These are phyloP conservation scores for Citeromyces nyonsensis DNA, from an alignment of 805 yeast species.

Conservation along the genomic window DNA sequence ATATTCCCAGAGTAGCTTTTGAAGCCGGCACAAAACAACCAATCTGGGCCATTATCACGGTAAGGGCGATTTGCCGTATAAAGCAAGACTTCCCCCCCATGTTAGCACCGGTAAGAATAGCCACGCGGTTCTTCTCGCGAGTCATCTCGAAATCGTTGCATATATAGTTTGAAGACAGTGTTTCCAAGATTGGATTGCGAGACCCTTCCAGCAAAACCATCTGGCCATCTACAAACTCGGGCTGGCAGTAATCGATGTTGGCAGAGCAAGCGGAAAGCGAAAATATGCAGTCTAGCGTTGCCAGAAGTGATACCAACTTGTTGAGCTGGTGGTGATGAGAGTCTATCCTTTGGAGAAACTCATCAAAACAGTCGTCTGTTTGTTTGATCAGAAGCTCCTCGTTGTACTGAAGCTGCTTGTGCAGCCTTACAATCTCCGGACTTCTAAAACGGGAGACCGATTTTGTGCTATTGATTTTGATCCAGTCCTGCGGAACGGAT, in stretches of 20 bases:
- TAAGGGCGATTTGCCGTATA: slow-evolving; percentile 58
- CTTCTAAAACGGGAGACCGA: slow-evolving; percentile 61
- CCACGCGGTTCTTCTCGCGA: slow-evolving; percentile 27
- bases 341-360: slow-evolving; percentile 23
- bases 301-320: slow-evolving; percentile 27
- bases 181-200: slow-evolving; percentile 20
- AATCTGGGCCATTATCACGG: slow-evolving; percentile 59
- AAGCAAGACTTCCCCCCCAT: slow-evolving; percentile 82
- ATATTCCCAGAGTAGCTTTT: slow-evolving; percentile 42
- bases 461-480: slow-evolving; percentile 55
- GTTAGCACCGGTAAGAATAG: slow-evolving; percentile 73
- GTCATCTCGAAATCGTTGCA: slow-evolving; percentile 48
- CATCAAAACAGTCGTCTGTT: slow-evolving; percentile 29
- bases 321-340: slow-evolving; percentile 20
- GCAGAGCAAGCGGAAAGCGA: slow-evolving; percentile 50
- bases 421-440: slow-evolving; percentile 33
- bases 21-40: slow-evolving; percentile 68
- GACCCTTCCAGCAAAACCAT: slow-evolving; percentile 36
- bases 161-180: slow-evolving; percentile 27
- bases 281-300: slow-evolving; percentile 48
- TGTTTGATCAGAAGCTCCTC: slow-evolving; percentile 32
- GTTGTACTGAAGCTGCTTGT: slow-evolving; percentile 41
- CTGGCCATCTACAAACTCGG: slow-evolving; percentile 30
- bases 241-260: slow-evolving; percentile 27
- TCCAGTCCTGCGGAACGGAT: slow-evolving; percentile 60